These are phyloP conservation scores for Arabis alpina DNA, from an alignment of 345 rosid species.

Conservation along the genomic window DNA sequence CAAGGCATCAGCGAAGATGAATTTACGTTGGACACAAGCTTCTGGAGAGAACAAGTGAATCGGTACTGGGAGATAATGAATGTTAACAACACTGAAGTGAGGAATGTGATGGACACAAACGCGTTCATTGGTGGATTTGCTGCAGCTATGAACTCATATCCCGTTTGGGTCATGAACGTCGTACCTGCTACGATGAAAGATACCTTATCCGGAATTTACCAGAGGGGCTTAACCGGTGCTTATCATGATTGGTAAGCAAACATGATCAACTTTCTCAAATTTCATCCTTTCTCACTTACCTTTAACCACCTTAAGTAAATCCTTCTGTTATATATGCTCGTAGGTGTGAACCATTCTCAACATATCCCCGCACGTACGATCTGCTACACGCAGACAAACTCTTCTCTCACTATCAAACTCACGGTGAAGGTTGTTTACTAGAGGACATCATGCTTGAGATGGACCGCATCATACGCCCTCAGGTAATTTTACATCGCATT, in stretches of 20 bases:
- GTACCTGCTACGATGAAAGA: conserved; percentile 67
- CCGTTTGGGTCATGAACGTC: conserved; percentile 94
- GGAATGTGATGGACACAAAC: conserved; percentile 93
- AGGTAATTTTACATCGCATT: conserved; percentile 49
- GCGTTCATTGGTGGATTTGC: conserved; percentile 85
- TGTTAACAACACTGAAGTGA: conserved; percentile 51
- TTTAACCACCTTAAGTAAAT: background rate
- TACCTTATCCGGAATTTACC: conserved; percentile 80
- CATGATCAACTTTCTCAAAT: background rate
- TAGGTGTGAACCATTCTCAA: conserved; percentile 97
- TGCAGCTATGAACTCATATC: conserved; percentile 63
- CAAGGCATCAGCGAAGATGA: conserved; percentile 67
- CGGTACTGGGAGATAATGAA: conserved; percentile 79
- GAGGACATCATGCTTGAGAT: conserved; percentile 95
- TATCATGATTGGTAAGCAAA: conserved; percentile 89
- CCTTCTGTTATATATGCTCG: background rate
- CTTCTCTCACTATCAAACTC: conserved; percentile 58
- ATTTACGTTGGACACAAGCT: conserved; percentile 58
- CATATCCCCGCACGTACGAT: conserved; percentile 97
- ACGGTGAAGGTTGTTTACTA: conserved; percentile 62
- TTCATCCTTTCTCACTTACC: background rate
- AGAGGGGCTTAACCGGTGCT: conserved; percentile 75
- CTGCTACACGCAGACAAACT: conserved; percentile 74
- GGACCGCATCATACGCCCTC: conserved; percentile 91
- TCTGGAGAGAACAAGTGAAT: conserved; percentile 78